Base-by-base conservation (phyloP, 1,284 basidiomycete species). In the Gymnopus androsaceus region DNA sequence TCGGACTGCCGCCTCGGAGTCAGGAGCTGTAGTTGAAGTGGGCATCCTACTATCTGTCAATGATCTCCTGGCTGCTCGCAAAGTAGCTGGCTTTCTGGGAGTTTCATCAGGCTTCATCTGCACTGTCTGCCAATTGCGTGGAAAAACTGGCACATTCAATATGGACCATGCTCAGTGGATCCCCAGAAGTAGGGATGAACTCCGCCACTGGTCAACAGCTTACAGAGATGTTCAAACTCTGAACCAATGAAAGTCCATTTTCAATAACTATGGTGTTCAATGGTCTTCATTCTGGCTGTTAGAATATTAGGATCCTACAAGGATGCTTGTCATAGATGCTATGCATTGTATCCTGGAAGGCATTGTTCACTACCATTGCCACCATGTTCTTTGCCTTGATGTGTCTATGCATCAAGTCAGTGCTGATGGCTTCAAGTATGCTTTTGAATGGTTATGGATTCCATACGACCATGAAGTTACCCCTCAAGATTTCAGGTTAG, bases 281-380 rank as follows among this genome's bases (percentile, higher is more conserved):
- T 57, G 50, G 56, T 57, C 56, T 4, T 27, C 25, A 21, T 15
- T 57, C 2, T 53, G 62, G 68, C 6, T 69, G 66, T 54, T 73
- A 23, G 67, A 65, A 5, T 73, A 73, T 56, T 73, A 70, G 70
- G 63, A 72, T 54, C 68, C 68, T 0, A 64, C 61, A 4, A 42
- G 51, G 7, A 63, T 61, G 30, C 34, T 66, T n/a, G 64, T 68
- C 5, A 54, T 71, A 3, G 70, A 72, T 41, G 15, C 59, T 8
- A 72, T 73, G 72, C 71, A 73, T 50, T 58, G 55, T n/a, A n/a
- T n/a, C n/a, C n/a, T n/a, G n/a, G n/a, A n/a, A n/a, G n/a, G n/a
- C n/a, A n/a, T n/a, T n/a, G n/a, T n/a, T n/a, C n/a, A n/a, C n/a
- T n/a, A n/a, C n/a, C n/a, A n/a, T n/a, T n/a, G n/a, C n/a, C n/a